These are phyloP conservation scores for Rhodotorula sp. DNA, from an alignment of 1,284 basidiomycete species.

Conservation along the genomic window DNA sequence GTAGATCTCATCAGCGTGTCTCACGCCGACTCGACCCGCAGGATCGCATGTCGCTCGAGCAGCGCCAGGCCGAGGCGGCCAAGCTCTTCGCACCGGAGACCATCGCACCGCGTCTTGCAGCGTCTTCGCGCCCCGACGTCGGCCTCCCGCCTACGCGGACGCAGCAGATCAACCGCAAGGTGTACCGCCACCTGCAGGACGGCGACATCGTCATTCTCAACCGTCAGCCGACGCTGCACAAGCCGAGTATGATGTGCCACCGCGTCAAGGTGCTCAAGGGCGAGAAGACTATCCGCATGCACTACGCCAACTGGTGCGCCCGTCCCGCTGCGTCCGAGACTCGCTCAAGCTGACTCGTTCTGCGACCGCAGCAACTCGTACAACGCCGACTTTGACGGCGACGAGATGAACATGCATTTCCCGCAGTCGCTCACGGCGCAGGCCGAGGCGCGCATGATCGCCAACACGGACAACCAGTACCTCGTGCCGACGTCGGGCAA, in stretches of 20 bases:
- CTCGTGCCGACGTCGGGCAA: slow-evolving; percentile 97
- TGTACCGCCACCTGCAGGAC: slow-evolving; percentile 90
- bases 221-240: slow-evolving; percentile 97
- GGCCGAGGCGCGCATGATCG: slow-evolving; percentile 89
- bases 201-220: slow-evolving; percentile 97
- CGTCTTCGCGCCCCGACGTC: slow-evolving; percentile 53
- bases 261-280: slow-evolving; percentile 87
- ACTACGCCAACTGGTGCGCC: slow-evolving; percentile 94
- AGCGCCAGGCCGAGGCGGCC: slow-evolving; percentile 94
- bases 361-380: slow-evolving; percentile 78
- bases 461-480: slow-evolving; percentile 99
- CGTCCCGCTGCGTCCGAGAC: slow-evolving; percentile 7
- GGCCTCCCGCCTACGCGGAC: slow-evolving; percentile 49
- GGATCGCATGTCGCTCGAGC: slow-evolving; percentile 83
- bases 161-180: slow-evolving; percentile 83
- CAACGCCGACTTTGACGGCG: slow-evolving; percentile 99
- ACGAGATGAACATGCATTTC: slow-evolving; percentile 99
- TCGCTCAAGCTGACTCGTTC: slow-evolving; percentile 8
- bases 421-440: slow-evolving; percentile 93
- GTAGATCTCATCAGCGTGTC: background rate
- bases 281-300: slow-evolving; percentile 99
- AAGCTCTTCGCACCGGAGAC: slow-evolving; percentile 79
- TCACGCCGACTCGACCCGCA: slow-evolving; percentile 47
- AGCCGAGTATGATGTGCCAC: slow-evolving; percentile 99
- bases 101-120: slow-evolving; percentile 27